Evolutionary conservation across 768 basidiomycete species (phyloP).

Genomic region (Hysterangium stoloniferum): DNA sequence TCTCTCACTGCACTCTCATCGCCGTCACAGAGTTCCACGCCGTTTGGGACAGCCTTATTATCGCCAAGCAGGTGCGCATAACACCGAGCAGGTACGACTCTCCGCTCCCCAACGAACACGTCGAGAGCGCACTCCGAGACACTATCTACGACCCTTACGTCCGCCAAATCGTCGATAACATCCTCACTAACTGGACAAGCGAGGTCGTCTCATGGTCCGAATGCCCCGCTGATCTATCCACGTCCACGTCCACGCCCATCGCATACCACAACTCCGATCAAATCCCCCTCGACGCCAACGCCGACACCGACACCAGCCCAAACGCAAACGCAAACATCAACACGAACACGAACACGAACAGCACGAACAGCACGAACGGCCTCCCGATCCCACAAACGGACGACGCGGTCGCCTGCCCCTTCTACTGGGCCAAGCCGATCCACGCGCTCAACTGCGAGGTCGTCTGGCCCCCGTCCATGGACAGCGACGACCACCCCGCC

Average conservation of each 20-base stretch:
- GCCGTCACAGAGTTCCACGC: slow-evolving; percentile 64
- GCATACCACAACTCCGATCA: background rate
- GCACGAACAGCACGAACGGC: background rate
- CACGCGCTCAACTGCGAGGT: slow-evolving; percentile 77
- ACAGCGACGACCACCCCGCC: slow-evolving; percentile 30
- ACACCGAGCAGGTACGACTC: slow-evolving; percentile 67
- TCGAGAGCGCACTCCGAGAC: slow-evolving; percentile 62
- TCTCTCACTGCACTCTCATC: slow-evolving; percentile 3
- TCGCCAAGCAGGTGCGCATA: slow-evolving; percentile 74
- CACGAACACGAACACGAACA: background rate
- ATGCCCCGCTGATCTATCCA: slow-evolving; percentile 43
- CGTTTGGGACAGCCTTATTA: slow-evolving; percentile 78
- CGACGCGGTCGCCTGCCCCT: slow-evolving; percentile 62
- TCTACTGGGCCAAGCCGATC: slow-evolving; percentile 66
- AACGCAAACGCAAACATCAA: background rate
- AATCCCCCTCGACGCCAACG: background rate
- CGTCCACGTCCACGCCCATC: slow-evolving; percentile 9
- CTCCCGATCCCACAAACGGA: slow-evolving; percentile 27
- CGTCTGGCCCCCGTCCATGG: slow-evolving; percentile 70
- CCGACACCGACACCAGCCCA: slow-evolving; percentile 16
- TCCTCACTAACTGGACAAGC: slow-evolving; percentile 57
- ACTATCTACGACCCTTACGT: slow-evolving; percentile 85
- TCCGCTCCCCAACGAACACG: slow-evolving; percentile 57
- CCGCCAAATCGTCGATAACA: slow-evolving; percentile 81
- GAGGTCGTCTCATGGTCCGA: slow-evolving; percentile 56